A percentile compares a stretch with the other conserved stretches of the same genome.
Conservation (phyloP, 2,329 filamentous ascomycete genomes). For the Aspergillus arachidicola region DNA sequence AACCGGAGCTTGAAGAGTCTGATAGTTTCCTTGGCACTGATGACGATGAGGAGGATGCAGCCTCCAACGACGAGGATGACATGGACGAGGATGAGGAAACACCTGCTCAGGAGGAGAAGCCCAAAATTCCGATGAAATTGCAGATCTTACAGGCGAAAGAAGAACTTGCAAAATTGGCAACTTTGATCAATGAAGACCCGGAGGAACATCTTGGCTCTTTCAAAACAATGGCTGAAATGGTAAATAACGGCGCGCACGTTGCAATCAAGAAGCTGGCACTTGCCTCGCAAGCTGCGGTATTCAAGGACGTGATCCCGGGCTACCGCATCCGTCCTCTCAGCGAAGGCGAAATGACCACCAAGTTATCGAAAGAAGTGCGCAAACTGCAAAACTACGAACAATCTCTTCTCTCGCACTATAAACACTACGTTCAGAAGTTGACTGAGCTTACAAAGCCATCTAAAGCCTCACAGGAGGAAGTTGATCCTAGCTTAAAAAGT, state of each 20-base stretch:
- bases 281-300: slow-evolving; percentile 84
- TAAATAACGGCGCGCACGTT: slow-evolving; percentile 60
- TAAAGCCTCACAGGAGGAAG: slow-evolving; percentile 38
- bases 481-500: slow-evolving; percentile 58
- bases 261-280: slow-evolving; percentile 84
- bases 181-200: slow-evolving; percentile 82
- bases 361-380: slow-evolving; percentile 89
- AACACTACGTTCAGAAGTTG: slow-evolving; percentile 78
- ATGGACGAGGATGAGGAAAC: slow-evolving; percentile 48
- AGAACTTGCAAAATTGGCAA: slow-evolving; percentile 82
- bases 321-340: slow-evolving; percentile 85
- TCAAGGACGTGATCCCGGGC: slow-evolving; percentile 94
- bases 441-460: slow-evolving; percentile 64
- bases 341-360: slow-evolving; percentile 74
- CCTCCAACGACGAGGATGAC: slow-evolving; percentile 19
- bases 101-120: slow-evolving; percentile 53
- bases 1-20: slow-evolving; percentile 52
- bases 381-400: slow-evolving; percentile 84
- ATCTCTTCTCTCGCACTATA: slow-evolving; percentile 80
- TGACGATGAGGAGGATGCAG: slow-evolving; percentile 57
- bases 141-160: slow-evolving; percentile 89
- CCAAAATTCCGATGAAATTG: slow-evolving; percentile 71
- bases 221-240: slow-evolving; percentile 74
- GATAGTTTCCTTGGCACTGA: slow-evolving; percentile 66
- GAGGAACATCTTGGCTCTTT: slow-evolving; percentile 85